Percentiles rank a stretch among this genome's conserved stretches.
Evolutionary conservation across 2,329 filamentous ascomycete species (phyloP).

Genomic region (Nemania diffusa): DNA sequence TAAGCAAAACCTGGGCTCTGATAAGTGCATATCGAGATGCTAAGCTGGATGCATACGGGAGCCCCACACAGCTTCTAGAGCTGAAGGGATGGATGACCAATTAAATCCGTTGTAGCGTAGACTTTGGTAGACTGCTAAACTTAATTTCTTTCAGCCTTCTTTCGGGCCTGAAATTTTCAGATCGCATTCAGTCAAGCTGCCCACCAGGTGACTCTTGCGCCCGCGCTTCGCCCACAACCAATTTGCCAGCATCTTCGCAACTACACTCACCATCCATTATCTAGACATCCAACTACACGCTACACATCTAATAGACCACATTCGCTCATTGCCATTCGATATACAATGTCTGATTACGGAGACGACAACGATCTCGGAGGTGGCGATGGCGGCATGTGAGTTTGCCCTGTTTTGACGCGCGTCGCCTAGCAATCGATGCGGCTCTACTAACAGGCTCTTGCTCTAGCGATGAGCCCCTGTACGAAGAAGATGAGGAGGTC

Average conservation of each 20-base stretch:
- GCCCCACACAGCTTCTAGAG: not conserved
- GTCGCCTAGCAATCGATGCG: constrained; percentile 38
- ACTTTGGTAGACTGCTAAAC: not conserved
- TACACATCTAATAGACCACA: not conserved
- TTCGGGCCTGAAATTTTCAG: constrained; percentile 40
- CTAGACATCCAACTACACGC: not conserved
- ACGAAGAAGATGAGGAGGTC: constrained; percentile 72
- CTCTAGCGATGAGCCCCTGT: constrained; percentile 73
- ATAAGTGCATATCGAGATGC: not conserved
- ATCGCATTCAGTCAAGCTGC: constrained; percentile 39
- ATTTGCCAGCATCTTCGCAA: constrained; percentile 35
- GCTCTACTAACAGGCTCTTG: constrained; percentile 49
- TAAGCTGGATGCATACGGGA: no score
- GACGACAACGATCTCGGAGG: constrained; percentile 46
- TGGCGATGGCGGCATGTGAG: constrained; percentile 38
- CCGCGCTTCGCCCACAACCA: constrained; percentile 9
- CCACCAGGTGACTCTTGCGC: constrained; percentile 16
- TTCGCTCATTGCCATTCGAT: constrained; percentile 28
- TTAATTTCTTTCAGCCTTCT: constrained; percentile 45
- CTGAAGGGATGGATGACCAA: constrained; percentile 11
- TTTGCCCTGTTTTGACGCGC: constrained; percentile 30
- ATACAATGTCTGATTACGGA: constrained; percentile 48
- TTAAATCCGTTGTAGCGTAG: not conserved
- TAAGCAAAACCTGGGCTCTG: not conserved
- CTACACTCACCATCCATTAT: constrained; percentile 23